Evolutionary conservation across 1,139 yeast species (phyloP), one percentile per base, ranked within the genome.

Genomic region (Pichia sp.): DNA sequence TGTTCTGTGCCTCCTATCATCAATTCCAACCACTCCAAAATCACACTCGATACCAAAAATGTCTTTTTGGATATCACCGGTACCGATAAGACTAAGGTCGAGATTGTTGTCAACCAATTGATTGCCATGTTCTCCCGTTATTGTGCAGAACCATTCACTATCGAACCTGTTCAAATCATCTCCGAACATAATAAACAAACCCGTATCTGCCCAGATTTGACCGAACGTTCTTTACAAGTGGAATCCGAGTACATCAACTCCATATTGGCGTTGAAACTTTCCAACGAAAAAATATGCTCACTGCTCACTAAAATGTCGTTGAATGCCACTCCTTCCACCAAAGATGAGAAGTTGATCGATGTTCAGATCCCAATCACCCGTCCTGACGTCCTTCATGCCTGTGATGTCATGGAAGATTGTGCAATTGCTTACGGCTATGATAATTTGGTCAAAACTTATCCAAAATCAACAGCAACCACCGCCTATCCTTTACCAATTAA

Each of bases 381-480:
- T 75, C 85, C 98, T 9, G 99, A 95, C 72, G 82, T 95, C 60
- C 80, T 95, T 67, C 99, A 95, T 73, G 96, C 91, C 72, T 93
- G 99, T 78, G 99, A 95, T 73, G 87, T 95, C 63, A 88, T 95
- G 96, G 99, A 95, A 73, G 99, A 95, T 72, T 97, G 92, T 49
- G 99, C 97, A 52, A 87, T 95, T 69, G 96, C 91, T 40, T 95
- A 91, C 70, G 99, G 99, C 57, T 95, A 86, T 78, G 88, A 92
- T 74, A 90, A 89, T 71, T 79, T 95, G 68, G 79, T 79, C 60
- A 89, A 85, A 73, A 85, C 96, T 55, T 87, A 87, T 70, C 95
- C 96, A 58, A 76, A 84, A 63, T 79, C 92, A 56, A 86, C 88
- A 48, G 84, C 92, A 51, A 82, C 91, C 56, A 86, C 89, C 61